phyloP scores from a whole-genome alignment of 139 green algal species.

The Yamagishiella unicocca region DNA sequence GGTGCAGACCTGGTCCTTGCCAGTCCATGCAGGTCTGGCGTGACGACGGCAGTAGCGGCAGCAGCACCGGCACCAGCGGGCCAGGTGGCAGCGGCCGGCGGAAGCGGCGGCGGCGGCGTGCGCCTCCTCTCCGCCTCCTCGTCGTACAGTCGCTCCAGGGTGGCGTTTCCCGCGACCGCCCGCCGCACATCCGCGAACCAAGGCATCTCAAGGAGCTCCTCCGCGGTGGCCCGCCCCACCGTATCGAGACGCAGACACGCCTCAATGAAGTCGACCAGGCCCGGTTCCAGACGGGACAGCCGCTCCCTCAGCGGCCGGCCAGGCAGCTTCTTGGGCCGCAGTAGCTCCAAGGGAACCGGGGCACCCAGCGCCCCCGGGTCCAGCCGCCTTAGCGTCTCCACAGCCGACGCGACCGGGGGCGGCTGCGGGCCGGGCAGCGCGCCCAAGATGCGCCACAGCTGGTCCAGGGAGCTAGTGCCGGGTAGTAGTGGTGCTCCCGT shows the following conservation, averaged over 20 bases:
- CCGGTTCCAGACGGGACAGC: not conserved
- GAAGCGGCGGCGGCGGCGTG: not conserved
- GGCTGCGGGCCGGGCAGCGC: slow-evolving; percentile 64
- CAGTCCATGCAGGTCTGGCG: no score
- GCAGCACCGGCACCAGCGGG: not conserved
- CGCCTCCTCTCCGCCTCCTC: not conserved
- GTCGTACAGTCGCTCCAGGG: not conserved
- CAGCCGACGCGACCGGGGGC: slow-evolving; percentile 31
- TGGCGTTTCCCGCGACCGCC: not conserved
- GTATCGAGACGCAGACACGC: slow-evolving; percentile 34
- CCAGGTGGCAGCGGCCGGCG: not conserved
- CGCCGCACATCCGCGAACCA: not conserved
- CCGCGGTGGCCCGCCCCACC: not conserved
- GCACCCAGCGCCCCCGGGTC: not conserved
- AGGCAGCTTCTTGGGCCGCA: not conserved
- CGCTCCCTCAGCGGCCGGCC: not conserved
- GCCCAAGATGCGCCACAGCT: slow-evolving; percentile 80
- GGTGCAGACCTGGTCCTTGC: no score
- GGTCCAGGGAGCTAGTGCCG: slow-evolving; percentile 74
- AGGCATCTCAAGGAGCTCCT: slow-evolving; percentile 26
- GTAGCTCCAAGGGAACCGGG: not conserved
- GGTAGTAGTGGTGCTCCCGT: slow-evolving; percentile 81
- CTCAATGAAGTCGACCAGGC: not conserved
- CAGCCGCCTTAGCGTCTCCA: slow-evolving; percentile 25
- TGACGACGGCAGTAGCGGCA: not conserved